Conservation (phyloP, 208 protist genomes). For the Crithidia mellificae region DNA sequence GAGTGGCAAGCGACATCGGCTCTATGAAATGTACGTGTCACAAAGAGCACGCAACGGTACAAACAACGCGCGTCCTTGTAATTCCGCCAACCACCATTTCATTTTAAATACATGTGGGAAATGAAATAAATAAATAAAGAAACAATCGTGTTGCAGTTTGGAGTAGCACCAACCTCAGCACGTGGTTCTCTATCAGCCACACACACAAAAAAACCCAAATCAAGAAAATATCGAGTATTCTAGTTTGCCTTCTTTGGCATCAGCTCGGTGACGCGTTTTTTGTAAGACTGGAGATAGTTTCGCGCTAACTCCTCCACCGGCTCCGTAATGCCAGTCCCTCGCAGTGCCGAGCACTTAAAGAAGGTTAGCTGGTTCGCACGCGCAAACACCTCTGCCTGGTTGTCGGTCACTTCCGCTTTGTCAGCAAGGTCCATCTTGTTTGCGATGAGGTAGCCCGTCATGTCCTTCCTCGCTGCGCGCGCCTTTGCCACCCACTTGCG, state of each 20-base stretch:
- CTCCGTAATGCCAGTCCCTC: constrained; percentile 77
- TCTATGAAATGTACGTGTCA: no score
- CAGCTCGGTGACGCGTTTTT: constrained; percentile 53
- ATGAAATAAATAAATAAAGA: no score
- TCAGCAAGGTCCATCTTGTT: constrained; percentile 90
- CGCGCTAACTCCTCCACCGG: constrained; percentile 79
- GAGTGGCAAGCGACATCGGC: no score
- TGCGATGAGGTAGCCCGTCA: constrained; percentile 76
- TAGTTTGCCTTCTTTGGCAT: constrained; percentile 7
- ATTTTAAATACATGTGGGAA: no score
- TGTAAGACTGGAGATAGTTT: constrained; percentile 71
- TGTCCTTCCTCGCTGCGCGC: constrained; percentile 57
- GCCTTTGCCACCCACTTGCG: constrained; percentile 76
- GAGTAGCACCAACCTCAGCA: no score
- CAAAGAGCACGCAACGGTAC: no score
- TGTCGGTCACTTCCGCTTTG: constrained; percentile 88
- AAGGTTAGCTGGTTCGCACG: constrained; percentile 73
- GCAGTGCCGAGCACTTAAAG: constrained; percentile 87
- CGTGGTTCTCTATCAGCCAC: no score
- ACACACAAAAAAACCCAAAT: no score
- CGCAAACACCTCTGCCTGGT: constrained; percentile 82
- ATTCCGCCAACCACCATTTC: no score
- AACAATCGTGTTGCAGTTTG: no score
- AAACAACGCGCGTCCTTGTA: no score
- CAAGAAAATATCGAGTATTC: background rate